These are phyloP conservation scores for Aphanomyces astaci DNA, from an alignment of 352 stramenopile genomes.

Conservation along the genomic window DNA sequence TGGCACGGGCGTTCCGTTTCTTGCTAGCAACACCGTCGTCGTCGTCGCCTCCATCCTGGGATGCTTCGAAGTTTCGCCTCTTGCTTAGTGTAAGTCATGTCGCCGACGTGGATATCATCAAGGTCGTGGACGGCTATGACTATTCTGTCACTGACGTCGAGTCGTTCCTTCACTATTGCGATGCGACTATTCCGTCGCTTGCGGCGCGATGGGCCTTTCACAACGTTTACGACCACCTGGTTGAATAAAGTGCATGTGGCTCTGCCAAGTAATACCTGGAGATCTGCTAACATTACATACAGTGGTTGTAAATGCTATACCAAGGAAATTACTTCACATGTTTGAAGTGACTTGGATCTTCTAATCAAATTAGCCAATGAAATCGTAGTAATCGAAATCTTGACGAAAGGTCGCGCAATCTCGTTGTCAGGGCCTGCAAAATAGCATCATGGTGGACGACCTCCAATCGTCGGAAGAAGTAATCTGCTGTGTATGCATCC, in stretches of 20 bases:
- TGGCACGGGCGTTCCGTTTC: not conserved
- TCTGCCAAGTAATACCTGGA: too few species aligned
- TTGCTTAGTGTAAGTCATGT: not conserved
- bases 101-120: not conserved
- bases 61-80: not conserved
- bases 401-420: not conserved
- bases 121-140: not conserved
- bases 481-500: not conserved
- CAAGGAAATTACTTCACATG: not conserved
- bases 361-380: not conserved
- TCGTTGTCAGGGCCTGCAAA: not conserved
- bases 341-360: not conserved
- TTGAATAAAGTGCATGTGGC: too few species aligned
- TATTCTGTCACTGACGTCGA: not conserved
- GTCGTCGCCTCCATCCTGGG: not conserved
- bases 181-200: not conserved
- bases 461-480: constrained; percentile 78
- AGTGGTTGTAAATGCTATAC: constrained; percentile 1
- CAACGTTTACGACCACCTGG: constrained; percentile 14
- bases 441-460: constrained; percentile 60
- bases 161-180: constrained; percentile 1
- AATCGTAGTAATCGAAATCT: not conserved
- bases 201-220: not conserved
- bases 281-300: too few species aligned
- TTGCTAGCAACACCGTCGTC: not conserved